These are phyloP conservation scores for Pichia terricola DNA, from an alignment of 1,139 yeast species.

Conservation along the genomic window DNA sequence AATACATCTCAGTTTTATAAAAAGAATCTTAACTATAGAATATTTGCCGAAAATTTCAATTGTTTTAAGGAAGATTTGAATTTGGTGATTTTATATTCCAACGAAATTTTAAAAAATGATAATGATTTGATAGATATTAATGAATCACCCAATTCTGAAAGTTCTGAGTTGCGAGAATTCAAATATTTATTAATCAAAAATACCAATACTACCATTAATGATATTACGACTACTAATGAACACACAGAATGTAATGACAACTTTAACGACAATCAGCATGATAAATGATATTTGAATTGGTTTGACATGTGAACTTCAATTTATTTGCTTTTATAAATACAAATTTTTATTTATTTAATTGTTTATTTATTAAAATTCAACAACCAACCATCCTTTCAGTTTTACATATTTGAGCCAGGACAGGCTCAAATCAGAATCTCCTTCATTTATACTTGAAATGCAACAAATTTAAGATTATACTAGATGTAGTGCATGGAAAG, in stretches of 20 bases:
- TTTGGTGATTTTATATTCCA: conserved; percentile 13
- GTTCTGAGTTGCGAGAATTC: no score
- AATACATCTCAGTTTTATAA: conserved; percentile 1
- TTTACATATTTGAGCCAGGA: no score
- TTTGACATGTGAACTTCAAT: no score
- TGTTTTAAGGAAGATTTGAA: conserved; percentile 10
- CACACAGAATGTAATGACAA: neutral
- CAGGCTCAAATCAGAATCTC: no score
- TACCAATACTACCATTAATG: neutral
- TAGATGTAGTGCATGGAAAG: no score
- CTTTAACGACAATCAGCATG: neutral
- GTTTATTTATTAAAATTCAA: no score
- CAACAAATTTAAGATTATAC: no score
- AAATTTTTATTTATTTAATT: no score
- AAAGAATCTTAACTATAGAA: conserved; percentile 2
- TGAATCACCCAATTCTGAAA: conserved; percentile 1
- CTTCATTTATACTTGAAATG: no score
- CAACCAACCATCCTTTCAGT: no score
- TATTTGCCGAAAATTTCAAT: conserved; percentile 5
- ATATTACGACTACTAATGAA: neutral
- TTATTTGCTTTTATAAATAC: no score
- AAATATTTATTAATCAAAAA: neutral
- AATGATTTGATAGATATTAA: neutral
- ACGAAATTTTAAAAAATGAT: conserved; percentile 8
- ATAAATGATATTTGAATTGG: no score